These are phyloP conservation scores for Boletus semigastroideus DNA, from an alignment of 1,284 basidiomycete species.

Conservation along the genomic window DNA sequence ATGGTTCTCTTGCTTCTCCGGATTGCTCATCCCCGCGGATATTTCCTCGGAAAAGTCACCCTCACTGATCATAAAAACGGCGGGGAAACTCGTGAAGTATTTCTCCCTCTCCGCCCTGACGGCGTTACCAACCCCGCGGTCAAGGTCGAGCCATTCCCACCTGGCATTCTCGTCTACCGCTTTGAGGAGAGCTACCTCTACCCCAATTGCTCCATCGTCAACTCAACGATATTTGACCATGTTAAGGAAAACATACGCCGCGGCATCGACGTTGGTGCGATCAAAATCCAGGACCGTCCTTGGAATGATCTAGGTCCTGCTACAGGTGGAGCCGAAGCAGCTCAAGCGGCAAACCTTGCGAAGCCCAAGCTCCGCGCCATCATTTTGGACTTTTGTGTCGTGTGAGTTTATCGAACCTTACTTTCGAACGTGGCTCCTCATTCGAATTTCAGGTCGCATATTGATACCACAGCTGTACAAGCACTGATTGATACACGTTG, in stretches of 20 bases:
- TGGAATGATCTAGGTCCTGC: slow-evolving; percentile 94
- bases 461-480: slow-evolving; percentile 90
- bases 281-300: slow-evolving; percentile 73
- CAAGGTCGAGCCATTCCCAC: slow-evolving; percentile 75
- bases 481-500: slow-evolving; percentile 86
- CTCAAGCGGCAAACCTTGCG: slow-evolving; percentile 52
- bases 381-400: slow-evolving; percentile 88
- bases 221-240: slow-evolving; percentile 77
- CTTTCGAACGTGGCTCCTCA: not conserved
- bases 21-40: slow-evolving; percentile 87
- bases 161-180: slow-evolving; percentile 90
- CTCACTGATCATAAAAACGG: slow-evolving; percentile 38
- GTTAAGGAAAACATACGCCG: slow-evolving; percentile 79
- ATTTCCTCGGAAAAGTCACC: slow-evolving; percentile 83
- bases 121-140: slow-evolving; percentile 71
- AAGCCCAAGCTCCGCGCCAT: slow-evolving; percentile 80
- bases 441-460: slow-evolving; percentile 52
- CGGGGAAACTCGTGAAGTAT: slow-evolving; percentile 68
- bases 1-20: slow-evolving; percentile 85
- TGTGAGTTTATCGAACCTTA: slow-evolving; percentile 50
- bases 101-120: slow-evolving; percentile 71
- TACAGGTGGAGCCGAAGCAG: slow-evolving; percentile 45
- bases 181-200: slow-evolving; percentile 94
- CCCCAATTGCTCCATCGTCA: slow-evolving; percentile 85
- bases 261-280: slow-evolving; percentile 68